Conservation (phyloP, 768 basidiomycete species). For the Suillus placidus region DNA sequence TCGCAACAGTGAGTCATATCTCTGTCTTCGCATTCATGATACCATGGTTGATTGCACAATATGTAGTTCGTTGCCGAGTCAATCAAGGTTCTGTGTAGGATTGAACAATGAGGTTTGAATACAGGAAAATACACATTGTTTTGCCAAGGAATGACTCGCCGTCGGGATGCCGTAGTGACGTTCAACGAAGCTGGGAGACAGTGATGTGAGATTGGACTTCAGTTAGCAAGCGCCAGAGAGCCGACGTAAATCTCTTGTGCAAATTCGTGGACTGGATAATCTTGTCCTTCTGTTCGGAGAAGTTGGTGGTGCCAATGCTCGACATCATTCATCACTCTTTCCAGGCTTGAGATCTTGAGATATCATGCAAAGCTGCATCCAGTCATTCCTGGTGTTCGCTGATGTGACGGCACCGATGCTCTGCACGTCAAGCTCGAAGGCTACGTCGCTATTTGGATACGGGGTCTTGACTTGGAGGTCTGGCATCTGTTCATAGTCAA, state of each 20-base stretch:
- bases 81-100: background rate
- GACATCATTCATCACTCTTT: slow-evolving; percentile 19
- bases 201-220: slow-evolving; percentile 50
- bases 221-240: slow-evolving; percentile 43
- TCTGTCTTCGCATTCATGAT: background rate
- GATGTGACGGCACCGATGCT: too few species aligned
- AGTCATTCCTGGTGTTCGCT: slow-evolving; percentile 19
- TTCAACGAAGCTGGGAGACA: slow-evolving; percentile 29
- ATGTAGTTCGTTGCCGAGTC: background rate
- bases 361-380: slow-evolving; percentile 13
- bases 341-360: slow-evolving; percentile 14
- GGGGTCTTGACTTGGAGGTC: too few species aligned
- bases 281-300: slow-evolving; percentile 13
- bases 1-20: background rate
- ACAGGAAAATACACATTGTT: background rate
- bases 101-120: background rate
- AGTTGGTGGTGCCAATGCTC: slow-evolving; percentile 15
- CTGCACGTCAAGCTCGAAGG: too few species aligned
- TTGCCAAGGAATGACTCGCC: background rate
- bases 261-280: background rate
- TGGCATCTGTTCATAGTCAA: too few species aligned
- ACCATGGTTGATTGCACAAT: background rate
- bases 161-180: background rate
- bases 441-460: too few species aligned
- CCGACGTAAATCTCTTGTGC: slow-evolving; percentile 26